Evolutionary conservation across 805 yeast species (phyloP), one percentile per base, ranked within the genome.

Genomic region (Kazachstania viticola): DNA sequence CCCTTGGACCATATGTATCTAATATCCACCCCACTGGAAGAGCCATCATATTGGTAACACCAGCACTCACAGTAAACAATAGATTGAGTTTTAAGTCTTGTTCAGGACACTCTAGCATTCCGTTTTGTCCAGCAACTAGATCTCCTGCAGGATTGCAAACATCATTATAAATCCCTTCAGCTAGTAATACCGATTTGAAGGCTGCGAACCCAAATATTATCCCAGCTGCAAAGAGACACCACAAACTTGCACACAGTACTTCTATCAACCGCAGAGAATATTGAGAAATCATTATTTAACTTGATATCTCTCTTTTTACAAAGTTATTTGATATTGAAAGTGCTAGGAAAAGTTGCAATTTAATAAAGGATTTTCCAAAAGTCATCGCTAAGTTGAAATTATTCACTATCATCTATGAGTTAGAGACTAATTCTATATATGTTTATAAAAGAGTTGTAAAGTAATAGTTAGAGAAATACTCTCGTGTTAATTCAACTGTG

Each of bases 201-300:
- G 97, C 96, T 16, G 96, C 95, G 61, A 87, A 87, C 4, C 97
- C 97, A 64, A 87, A 87, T 11, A 87, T 76, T 1, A 93, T 84
- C 5, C 96, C 97, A 0, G 95, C 95, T 1, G 95, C 84, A 24
- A 83, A 63, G 11, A 87, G 60, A 59, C 96, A 88, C 95, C 95
- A 87, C 0, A 65, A 34, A 13, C 83, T 70, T 18, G 95, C 87
- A 56, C 94, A 81, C 2, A 49, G 29, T 9, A 81, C 68, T 51
- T 84, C 94, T 2, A 65, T 25, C 35, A 8, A 8, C 21, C 17
- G 30, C n/a, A n/a, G n/a, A n/a, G n/a, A n/a, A n/a, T n/a, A n/a
- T n/a, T n/a, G n/a, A n/a, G n/a, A n/a, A n/a, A n/a, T n/a, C n/a
- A n/a, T n/a, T n/a, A n/a, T n/a, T n/a, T n/a, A n/a, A n/a, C n/a